Conservation (phyloP, 768 basidiomycete species). For the Chalciporus sphaerocephalus region DNA sequence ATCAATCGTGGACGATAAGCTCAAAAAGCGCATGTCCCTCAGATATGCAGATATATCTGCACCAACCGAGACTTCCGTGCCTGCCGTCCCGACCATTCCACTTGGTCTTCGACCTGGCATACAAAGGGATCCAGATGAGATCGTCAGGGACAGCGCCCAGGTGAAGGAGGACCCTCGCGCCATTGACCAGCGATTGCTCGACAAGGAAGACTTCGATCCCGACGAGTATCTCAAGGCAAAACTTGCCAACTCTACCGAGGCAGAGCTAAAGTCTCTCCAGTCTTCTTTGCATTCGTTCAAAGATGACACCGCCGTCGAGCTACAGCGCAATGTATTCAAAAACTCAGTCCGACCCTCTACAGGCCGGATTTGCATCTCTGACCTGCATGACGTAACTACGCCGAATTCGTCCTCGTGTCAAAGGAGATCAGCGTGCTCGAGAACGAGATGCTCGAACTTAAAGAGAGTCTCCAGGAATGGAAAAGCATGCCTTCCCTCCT, state of each 20-base stretch:
- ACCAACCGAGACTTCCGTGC: conserved; percentile 54
- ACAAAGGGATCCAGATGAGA: conserved; percentile 44
- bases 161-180: conserved; percentile 55
- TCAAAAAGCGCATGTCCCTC: conserved; percentile 95
- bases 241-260: conserved; percentile 85
- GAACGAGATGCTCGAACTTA: conserved; percentile 96
- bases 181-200: conserved; percentile 57
- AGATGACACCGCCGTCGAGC: conserved; percentile 68
- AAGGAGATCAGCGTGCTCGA: conserved; percentile 96
- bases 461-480: conserved; percentile 91
- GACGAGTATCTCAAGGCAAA: conserved; percentile 85
- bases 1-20: conserved; percentile 71
- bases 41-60: conserved; percentile 83
- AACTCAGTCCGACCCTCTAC: conserved; percentile 49
- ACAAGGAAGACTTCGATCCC: conserved; percentile 80
- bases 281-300: conserved; percentile 69
- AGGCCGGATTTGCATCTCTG: conserved; percentile 2
- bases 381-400: conserved; percentile 58
- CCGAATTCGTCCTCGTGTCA: conserved; percentile 93
- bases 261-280: conserved; percentile 70
- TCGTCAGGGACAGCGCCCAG: conserved; percentile 38
- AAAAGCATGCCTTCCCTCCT: conserved; percentile 91
- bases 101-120: conserved; percentile 36
- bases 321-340: conserved; percentile 93
- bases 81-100: conserved; percentile 57